These are phyloP conservation scores for Psilocybe tampanensis DNA, from an alignment of 768 basidiomycete species.

Conservation along the genomic window DNA sequence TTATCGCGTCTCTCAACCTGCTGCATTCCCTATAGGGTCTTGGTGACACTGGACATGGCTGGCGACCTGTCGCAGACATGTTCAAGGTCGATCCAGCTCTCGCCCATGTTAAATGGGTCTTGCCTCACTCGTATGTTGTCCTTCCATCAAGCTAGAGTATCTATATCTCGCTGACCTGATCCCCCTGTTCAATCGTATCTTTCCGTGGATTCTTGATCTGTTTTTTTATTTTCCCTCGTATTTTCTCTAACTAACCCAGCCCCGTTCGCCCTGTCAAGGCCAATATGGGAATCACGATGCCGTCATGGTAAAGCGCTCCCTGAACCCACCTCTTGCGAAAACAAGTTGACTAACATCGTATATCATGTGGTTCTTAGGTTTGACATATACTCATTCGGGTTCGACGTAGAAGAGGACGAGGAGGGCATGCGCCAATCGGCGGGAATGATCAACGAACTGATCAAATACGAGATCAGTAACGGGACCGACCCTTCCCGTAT, in stretches of 20 bases:
- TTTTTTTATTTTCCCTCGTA: slow-evolving; percentile 3
- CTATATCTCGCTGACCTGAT: neutral
- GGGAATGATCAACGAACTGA: slow-evolving; percentile 62
- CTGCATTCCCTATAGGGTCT: slow-evolving; percentile 55
- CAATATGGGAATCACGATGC: slow-evolving; percentile 74
- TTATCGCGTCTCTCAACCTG: slow-evolving; percentile 9
- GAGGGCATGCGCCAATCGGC: slow-evolving; percentile 71
- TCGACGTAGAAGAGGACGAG: slow-evolving; percentile 71
- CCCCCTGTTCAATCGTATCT: neutral
- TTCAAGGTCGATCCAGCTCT: slow-evolving; percentile 56
- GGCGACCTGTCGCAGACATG: slow-evolving; percentile 75
- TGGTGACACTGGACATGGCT: slow-evolving; percentile 75
- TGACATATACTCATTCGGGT: slow-evolving; percentile 70
- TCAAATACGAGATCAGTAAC: slow-evolving; percentile 67
- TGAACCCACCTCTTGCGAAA: neutral
- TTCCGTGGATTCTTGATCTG: slow-evolving; percentile 2
- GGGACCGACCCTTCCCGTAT: slow-evolving; percentile 73
- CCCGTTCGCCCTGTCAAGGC: slow-evolving; percentile 67
- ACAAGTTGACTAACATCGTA: slow-evolving; percentile 3
- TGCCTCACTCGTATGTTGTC: slow-evolving; percentile 75
- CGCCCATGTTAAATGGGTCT: slow-evolving; percentile 85
- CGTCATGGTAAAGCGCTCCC: slow-evolving; percentile 59
- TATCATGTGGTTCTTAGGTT: slow-evolving; percentile 52
- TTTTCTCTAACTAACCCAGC: slow-evolving; percentile 29
- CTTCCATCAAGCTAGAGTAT: neutral